Conservation (phyloP, 2,329 filamentous ascomycete species). For the Verticillium isaacii region DNA sequence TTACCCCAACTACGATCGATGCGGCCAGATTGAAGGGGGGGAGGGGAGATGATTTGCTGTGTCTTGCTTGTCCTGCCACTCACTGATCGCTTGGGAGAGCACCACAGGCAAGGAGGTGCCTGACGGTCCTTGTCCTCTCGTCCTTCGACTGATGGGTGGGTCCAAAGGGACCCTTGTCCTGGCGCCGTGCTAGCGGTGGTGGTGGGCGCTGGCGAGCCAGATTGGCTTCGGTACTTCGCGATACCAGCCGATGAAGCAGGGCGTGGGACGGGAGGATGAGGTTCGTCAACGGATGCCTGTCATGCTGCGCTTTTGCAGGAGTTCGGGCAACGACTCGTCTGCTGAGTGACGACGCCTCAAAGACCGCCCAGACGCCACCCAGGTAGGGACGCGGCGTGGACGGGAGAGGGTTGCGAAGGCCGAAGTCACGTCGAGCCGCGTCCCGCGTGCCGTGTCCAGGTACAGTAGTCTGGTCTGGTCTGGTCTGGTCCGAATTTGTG, state of each 20-base stretch:
- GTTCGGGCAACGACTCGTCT: not conserved
- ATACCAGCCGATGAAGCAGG: not conserved
- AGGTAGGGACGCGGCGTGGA: not conserved
- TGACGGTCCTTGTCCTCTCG: not conserved
- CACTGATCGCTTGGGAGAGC: not conserved
- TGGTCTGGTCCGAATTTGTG: not conserved
- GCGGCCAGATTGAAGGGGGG: not conserved
- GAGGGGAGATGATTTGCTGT: not conserved
- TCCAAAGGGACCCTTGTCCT: not conserved
- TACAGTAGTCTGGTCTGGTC: not conserved
- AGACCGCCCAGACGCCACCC: not conserved
- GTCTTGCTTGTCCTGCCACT: not conserved
- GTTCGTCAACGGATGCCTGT: not conserved
- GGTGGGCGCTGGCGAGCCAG: not conserved
- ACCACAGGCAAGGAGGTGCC: not conserved
- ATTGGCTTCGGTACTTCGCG: not conserved
- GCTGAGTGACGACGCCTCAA: not conserved
- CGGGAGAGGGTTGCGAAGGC: not conserved
- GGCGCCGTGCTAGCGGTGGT: not conserved
- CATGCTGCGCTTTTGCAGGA: not conserved
- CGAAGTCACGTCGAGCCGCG: not conserved
- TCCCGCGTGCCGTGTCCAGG: not conserved
- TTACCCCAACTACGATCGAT: not conserved
- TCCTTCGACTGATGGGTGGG: too few species aligned
- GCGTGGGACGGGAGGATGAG: not conserved